phyloP scores from a whole-genome alignment of 176 grass and related monocot species.

The maize (Zea mays) region DNA sequence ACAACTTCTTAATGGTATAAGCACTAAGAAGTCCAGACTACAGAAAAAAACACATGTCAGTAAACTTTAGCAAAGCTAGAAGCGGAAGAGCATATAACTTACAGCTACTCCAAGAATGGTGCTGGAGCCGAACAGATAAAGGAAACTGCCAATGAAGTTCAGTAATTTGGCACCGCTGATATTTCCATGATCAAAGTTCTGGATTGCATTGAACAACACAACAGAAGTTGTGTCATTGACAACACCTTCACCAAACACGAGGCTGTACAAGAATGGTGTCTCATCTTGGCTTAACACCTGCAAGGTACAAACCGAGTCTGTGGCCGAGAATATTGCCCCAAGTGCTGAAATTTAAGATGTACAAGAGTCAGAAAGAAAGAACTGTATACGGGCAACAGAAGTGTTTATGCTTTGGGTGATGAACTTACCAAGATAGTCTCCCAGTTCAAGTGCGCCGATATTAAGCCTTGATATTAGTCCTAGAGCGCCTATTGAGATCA shows the following conservation, averaged over 20 bases:
- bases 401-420: not conserved
- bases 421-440: slow-evolving; percentile 78
- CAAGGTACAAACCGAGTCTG: slow-evolving; percentile 95
- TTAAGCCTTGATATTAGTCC: slow-evolving; percentile 66
- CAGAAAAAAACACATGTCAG: too few species aligned
- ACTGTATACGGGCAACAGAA: not conserved
- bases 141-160: slow-evolving; percentile 62
- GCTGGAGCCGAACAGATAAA: slow-evolving; percentile 70
- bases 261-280: slow-evolving; percentile 87
- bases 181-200: slow-evolving; percentile 62
- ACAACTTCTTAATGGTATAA: too few species aligned
- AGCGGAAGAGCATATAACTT: slow-evolving; percentile 45
- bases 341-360: slow-evolving; percentile 56
- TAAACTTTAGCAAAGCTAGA: too few species aligned
- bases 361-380: slow-evolving; percentile 25
- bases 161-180: slow-evolving; percentile 48
- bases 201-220: slow-evolving; percentile 91
- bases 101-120: slow-evolving; percentile 86
- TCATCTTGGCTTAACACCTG: slow-evolving; percentile 95
- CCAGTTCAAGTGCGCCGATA: slow-evolving; percentile 73
- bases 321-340: slow-evolving; percentile 94
- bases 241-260: slow-evolving; percentile 97
- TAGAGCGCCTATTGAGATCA: slow-evolving; percentile 54
- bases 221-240: slow-evolving; percentile 97
- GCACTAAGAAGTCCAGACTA: too few species aligned